Conservation (phyloP, 1,284 basidiomycete genomes). For the Naganishia liquefaciens region DNA sequence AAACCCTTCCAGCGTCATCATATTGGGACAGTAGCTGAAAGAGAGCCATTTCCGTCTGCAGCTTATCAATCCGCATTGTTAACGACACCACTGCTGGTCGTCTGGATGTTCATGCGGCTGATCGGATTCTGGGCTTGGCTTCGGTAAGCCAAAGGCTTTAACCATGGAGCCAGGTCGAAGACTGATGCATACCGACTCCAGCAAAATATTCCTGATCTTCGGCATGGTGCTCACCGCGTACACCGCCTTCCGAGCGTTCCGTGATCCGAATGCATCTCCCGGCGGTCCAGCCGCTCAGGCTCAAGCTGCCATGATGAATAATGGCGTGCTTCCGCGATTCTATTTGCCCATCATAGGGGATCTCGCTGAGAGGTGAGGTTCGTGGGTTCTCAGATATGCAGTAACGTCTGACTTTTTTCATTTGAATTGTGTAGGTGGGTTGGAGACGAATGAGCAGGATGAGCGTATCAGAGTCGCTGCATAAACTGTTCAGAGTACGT, state of each 20-base stretch:
- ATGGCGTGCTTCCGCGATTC: conserved; percentile 61
- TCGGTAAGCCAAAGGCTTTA: conserved; percentile 16
- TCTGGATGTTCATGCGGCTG: conserved; percentile 64
- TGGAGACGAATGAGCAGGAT: conserved; percentile 31
- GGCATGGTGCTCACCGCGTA: conserved; percentile 40
- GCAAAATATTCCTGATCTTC: conserved; percentile 29
- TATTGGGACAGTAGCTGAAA: no score
- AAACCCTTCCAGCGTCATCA: conserved; percentile 37
- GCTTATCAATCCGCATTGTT: conserved; percentile 78
- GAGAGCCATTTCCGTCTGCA: conserved; percentile 43
- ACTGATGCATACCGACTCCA: conserved; percentile 36
- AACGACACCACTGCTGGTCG: conserved; percentile 64
- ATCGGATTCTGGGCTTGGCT: conserved; percentile 55
- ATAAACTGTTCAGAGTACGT: background rate
- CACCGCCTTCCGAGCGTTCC: conserved; percentile 62
- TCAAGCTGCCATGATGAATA: conserved; percentile 16
- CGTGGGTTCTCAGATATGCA: background rate
- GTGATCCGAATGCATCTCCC: conserved; percentile 58
- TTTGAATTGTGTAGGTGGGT: conserved; percentile 23
- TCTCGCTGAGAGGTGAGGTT: conserved; percentile 60
- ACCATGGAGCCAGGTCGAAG: background rate
- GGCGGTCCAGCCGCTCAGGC: background rate
- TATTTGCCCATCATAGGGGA: conserved; percentile 68
- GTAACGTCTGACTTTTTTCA: background rate
- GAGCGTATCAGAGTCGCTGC: background rate